Evolutionary conservation across 257 asterid species (phyloP).

Genomic region (Jasminum sambac): DNA sequence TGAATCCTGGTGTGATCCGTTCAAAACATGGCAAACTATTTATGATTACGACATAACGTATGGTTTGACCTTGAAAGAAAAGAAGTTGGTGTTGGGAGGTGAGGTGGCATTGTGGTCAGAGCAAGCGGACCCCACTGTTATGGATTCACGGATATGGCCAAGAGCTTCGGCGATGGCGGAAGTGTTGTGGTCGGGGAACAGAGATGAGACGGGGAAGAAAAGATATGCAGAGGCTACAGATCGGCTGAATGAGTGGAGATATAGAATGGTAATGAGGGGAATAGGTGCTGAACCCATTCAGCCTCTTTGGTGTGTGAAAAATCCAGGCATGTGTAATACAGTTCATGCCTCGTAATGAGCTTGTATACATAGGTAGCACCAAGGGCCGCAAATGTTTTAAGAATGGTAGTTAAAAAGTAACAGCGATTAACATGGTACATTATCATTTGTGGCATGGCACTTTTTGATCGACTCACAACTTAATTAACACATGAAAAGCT

Average conservation of each 20-base stretch:
- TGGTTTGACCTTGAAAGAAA: constrained; percentile 52
- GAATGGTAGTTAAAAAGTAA: too few relatives aligned
- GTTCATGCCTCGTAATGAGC: constrained; percentile 28
- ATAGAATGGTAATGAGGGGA: constrained; percentile 75
- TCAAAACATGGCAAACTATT: constrained; percentile 87
- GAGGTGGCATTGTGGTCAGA: constrained; percentile 95
- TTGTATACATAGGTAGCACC: too few relatives aligned
- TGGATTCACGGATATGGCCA: constrained; percentile 91
- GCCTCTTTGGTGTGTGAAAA: constrained; percentile 91
- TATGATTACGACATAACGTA: constrained; percentile 81
- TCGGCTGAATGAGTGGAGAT: constrained; percentile 85
- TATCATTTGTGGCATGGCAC: too few relatives aligned
- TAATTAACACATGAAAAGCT: too few relatives aligned
- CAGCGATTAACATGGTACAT: too few relatives aligned
- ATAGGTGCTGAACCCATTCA: constrained; percentile 89
- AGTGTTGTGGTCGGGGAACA: constrained; percentile 83
- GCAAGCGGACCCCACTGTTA: constrained; percentile 79
- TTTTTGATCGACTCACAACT: too few relatives aligned
- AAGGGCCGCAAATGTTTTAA: too few relatives aligned
- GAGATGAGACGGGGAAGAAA: constrained; percentile 64
- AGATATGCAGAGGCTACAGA: constrained; percentile 81
- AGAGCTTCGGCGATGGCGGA: constrained; percentile 86
- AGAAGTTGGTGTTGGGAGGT: constrained; percentile 77
- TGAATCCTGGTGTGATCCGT: constrained; percentile 95
- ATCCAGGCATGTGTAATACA: constrained; percentile 87